Conservation (phyloP, 2,329 filamentous ascomycete species). For the Coniochaeta sp. region DNA sequence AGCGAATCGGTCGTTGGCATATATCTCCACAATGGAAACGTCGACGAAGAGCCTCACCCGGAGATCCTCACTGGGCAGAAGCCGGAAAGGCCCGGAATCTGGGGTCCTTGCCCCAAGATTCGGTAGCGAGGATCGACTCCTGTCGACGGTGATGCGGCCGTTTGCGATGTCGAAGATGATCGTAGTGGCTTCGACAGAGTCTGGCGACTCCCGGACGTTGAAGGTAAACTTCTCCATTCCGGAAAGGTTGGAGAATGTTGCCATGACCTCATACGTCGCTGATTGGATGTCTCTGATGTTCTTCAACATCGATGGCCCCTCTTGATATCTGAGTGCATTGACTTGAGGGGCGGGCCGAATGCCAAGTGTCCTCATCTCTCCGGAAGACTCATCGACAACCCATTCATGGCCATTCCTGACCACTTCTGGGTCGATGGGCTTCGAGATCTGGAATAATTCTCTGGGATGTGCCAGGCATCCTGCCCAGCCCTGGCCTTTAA, state of each 20-base stretch:
- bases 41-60: slow-evolving; percentile 12
- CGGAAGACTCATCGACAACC: background rate
- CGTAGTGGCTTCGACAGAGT: slow-evolving; percentile 8
- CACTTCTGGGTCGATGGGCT: background rate
- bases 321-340: background rate
- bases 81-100: background rate
- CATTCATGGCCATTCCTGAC: background rate
- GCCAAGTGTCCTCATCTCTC: background rate
- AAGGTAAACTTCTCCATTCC: background rate
- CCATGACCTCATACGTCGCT: background rate
- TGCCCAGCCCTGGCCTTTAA: background rate
- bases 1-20: slow-evolving; percentile 14
- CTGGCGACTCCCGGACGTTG: background rate
- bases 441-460: background rate
- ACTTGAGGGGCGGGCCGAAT: background rate
- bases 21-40: slow-evolving; percentile 14
- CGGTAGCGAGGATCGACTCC: slow-evolving; percentile 8
- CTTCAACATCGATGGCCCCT: background rate
- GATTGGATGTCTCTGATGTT: background rate
- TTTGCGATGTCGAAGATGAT: slow-evolving; percentile 10
- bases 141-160: slow-evolving; percentile 11
- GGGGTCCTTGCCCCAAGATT: background rate
- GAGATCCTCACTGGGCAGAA: slow-evolving; percentile 11
- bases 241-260: background rate
- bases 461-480: background rate